Evolutionary conservation across 106 monocot genomes (phyloP), one percentile per base, ranked within the genome.

Genomic region (Acorus calamus): DNA sequence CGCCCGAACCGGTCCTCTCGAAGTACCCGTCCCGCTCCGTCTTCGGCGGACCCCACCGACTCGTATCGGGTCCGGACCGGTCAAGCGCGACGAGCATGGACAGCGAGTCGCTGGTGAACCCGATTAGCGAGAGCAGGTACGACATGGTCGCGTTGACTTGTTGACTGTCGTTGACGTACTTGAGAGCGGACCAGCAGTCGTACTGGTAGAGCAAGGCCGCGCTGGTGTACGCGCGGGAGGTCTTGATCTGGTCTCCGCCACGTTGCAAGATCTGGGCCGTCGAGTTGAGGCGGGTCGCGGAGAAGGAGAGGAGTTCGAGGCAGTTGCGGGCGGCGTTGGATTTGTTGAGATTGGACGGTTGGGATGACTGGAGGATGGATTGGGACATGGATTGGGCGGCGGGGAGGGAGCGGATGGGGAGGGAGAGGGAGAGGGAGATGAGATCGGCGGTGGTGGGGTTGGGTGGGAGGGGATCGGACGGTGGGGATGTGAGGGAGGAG

Each of bases 21-120:
- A 46, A n/a, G 79, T 84, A 84, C 0, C 84, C 87, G 73, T 92
- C 82, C 42, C 92, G 74, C 75, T 92, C 92, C 10, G 92, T 88
- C 66, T 82, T 78, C 5, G 86, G 90, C 11, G 88, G 92, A 7
- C 63, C 61, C 88, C 88, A 93, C 46, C 9, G 50, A 57, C 80
- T 52, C 44, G 57, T 68, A 57, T 92, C 77, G 67, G 46, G 3
- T 56, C 87, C 92, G 75, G 77, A 92, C 44, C 84, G 87, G 41
- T 79, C 73, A 59, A 79, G 66, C 6, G 92, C 69, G 65, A 75
- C 69, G 11, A 88, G 50, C 79, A 88, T 88, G 14, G 88, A 77
- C 56, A 78, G 66, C 62, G 78, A 73, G 78, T 83, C 78, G 83
- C 85, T 78, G 51, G 88, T 85, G 57, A 74, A 61, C 49, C 69